Base-by-base conservation (phyloP, 129 eudicot species). In the Calendula officinalis region DNA sequence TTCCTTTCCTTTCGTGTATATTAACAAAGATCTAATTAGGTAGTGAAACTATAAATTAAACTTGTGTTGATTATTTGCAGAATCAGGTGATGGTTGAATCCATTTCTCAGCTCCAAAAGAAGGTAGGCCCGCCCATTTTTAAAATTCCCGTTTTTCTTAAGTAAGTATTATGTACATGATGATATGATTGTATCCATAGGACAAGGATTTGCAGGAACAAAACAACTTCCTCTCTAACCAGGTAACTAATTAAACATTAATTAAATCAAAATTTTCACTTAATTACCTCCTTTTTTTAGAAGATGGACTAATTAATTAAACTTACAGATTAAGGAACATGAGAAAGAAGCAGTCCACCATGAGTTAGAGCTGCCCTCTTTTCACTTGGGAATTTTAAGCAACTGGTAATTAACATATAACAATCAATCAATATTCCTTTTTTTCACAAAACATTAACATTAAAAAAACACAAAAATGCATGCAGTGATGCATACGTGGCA, bases 61-160 rank as follows among this genome's bases (percentile, higher is more conserved):
- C 35, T 62, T 35, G 44, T 17, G 48, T 11, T 35, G 60, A 7
- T 71, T 60, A 32, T 16, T 61, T 85, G 71, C 94, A 91, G 98
- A 91, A 81, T 46, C 96, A 87, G 51, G 58, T 82, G 51, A 91
- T 91, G 98, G 64, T 76, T 41, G 96, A 87, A 75, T 70, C 98
- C 53, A 87, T 91, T 64, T 80, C 94, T 42, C 78, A 65, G 68
- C 96, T 87, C 50, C 96, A 87, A 50, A 91, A 81, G 67, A 82
- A 84, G 94, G 96, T 89, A n/a, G n/a, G n/a, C n/a, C 43, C 49
- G 7, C 62, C 40, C 63, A 52, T 64, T 57, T 56, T 30, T 14
- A 47, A n/a, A 8, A 49, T 49, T n/a, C 5, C 6, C 55, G 2
- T 7, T n/a, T n/a, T n/a, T n/a, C 15, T 15, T 13, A 3, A 30